Conservation (phyloP, 2,329 filamentous ascomycete species). For the Penicillium paneum region DNA sequence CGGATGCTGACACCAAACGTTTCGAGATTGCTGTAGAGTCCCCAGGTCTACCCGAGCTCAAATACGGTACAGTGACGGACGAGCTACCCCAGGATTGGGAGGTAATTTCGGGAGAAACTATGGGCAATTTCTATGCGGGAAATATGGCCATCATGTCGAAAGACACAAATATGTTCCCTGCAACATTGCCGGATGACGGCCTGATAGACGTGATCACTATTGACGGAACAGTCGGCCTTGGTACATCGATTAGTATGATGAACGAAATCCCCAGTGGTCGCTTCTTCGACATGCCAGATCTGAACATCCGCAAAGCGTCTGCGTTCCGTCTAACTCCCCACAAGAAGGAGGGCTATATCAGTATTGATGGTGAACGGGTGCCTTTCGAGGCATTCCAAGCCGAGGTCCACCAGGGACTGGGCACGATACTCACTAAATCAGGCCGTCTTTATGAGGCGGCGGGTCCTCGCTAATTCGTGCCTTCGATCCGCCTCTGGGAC, state of each 20-base stretch:
- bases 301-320: constrained; percentile 79
- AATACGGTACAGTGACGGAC: constrained; percentile 77
- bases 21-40: constrained; percentile 42
- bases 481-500: background rate
- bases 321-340: constrained; percentile 82
- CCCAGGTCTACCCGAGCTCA: constrained; percentile 66
- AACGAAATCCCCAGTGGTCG: constrained; percentile 67
- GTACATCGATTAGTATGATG: constrained; percentile 67
- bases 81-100: constrained; percentile 75
- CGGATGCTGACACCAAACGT: constrained; percentile 13
- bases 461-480: constrained; percentile 29
- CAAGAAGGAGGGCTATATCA: constrained; percentile 75
- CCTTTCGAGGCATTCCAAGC: constrained; percentile 89
- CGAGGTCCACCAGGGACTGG: constrained; percentile 79
- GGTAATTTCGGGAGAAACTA: constrained; percentile 66
- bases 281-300: constrained; percentile 75
- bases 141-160: constrained; percentile 94
- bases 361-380: constrained; percentile 85
- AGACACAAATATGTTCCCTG: constrained; percentile 77
- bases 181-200: constrained; percentile 77
- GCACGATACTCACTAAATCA: constrained; percentile 75
- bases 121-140: constrained; percentile 91
- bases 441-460: constrained; percentile 67
- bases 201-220: constrained; percentile 80
- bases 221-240: constrained; percentile 67